A percentile compares a stretch with the other conserved stretches of the same genome.
Conservation (phyloP, 345 rosid species). For the Linum lewisii region DNA sequence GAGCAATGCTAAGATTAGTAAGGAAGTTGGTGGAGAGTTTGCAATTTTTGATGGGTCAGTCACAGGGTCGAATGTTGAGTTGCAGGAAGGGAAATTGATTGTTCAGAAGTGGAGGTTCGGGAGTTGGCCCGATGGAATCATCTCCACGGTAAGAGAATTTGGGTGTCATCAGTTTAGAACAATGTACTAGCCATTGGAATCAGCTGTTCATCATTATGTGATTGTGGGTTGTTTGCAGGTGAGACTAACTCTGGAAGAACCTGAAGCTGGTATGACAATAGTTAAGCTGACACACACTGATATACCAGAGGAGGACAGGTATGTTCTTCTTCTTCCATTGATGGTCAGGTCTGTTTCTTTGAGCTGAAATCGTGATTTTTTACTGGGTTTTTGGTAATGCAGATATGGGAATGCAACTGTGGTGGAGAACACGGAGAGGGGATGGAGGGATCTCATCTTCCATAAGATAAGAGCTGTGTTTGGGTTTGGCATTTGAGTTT, state of each 20-base stretch:
- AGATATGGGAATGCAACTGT: constrained; percentile 95
- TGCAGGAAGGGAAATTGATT: constrained; percentile 82
- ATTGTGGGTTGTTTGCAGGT: constrained; percentile 42
- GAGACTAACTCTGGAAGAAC: constrained; percentile 56
- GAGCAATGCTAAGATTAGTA: constrained; percentile 85
- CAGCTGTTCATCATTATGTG: too few species aligned
- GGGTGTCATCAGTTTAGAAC: not conserved
- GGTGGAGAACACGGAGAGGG: constrained; percentile 90
- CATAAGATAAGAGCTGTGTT: constrained; percentile 81
- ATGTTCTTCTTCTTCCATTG: constrained; percentile 11
- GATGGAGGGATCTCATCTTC: constrained; percentile 91
- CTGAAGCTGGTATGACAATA: constrained; percentile 70
- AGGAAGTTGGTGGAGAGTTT: constrained; percentile 72
- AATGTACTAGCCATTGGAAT: not conserved
- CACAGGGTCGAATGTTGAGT: constrained; percentile 60
- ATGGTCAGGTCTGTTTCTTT: not conserved
- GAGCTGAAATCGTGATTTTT: not conserved
- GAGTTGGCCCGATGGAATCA: constrained; percentile 92
- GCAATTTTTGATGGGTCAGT: constrained; percentile 91
- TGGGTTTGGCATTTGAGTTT: constrained; percentile 48
- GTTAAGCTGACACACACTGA: constrained; percentile 69
- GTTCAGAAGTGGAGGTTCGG: constrained; percentile 93
- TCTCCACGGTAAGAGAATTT: constrained; percentile 48
- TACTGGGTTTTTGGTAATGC: constrained; percentile 11
- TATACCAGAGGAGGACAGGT: constrained; percentile 94